Evolutionary conservation across 176 grass and related monocot species (phyloP).

Genomic region (Musa acuminata): DNA sequence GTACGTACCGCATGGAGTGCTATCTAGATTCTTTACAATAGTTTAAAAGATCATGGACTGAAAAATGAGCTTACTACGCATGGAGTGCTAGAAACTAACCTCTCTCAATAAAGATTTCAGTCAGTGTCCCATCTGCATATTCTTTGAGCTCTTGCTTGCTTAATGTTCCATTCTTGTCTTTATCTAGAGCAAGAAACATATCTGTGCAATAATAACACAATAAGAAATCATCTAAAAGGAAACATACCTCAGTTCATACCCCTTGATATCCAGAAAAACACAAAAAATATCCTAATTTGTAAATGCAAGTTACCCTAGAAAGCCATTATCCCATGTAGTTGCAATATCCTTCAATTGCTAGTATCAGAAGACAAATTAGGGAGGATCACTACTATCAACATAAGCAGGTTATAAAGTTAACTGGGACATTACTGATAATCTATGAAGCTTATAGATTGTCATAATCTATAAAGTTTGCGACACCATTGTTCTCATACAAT

Average conservation of each 20-base stretch:
- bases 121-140: conserved; percentile 97
- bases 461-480: too few species aligned
- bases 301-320: too few species aligned
- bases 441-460: not conserved
- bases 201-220: conserved; percentile 32
- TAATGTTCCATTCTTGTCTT: conserved; percentile 90
- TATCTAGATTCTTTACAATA: not conserved
- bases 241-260: not conserved
- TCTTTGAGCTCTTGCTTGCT: conserved; percentile 99
- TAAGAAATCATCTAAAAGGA: not conserved
- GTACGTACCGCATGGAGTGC: too few species aligned
- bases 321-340: not conserved
- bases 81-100: conserved; percentile 27
- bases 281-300: too few species aligned
- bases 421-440: not conserved
- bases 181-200: conserved; percentile 97
- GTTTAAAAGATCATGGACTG: not conserved
- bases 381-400: too few species aligned
- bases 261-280: not conserved
- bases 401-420: not conserved
- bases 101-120: conserved; percentile 96
- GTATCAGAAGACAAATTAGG: not conserved
- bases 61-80: not conserved
- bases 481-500: too few species aligned
- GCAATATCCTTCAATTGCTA: not conserved